Evolutionary conservation across 1,284 basidiomycete species (phyloP), one percentile per base, ranked within the genome.

Genomic region (Pseudozyma sp.): DNA sequence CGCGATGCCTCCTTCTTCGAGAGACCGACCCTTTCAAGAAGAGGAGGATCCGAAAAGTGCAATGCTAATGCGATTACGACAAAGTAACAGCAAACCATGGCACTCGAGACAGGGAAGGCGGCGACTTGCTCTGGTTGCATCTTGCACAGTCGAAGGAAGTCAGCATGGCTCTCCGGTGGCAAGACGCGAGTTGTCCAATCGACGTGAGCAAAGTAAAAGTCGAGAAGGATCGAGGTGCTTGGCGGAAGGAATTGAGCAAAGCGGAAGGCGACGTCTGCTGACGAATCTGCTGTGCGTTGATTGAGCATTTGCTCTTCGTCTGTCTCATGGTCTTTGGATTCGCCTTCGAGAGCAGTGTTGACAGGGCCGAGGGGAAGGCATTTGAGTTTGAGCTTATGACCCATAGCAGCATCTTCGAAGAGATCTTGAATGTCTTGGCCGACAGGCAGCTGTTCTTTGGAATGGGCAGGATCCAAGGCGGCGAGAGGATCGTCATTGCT

Each of bases 31-130:
- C 63, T 74, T 47, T 67, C 49, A 36, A 73, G 65, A 19, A 73
- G 35, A 3, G 53, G 10, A 2, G 72, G 44, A 35, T 77, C 67
- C 16, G 77, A 62, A n/a, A 81, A 73, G 50, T 83, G 82, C 31
- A 82, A 70, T 0, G 81, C 73, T 36, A 83, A 56, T 36, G 79
- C 80, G 14, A 83, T 58, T 40, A 83, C 77, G 64, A 83, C 76
- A 52, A 82, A 78, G 52, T 79, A 77, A 47, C 78, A 69, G 31
- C 74, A 78, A 42, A 83, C 64, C 48, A 74, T 60, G n/a, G 78
- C 68, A 18, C 76, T 75, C 21, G 79, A 72, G 36, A 81, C 60
- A 38, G 69, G 61, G 19, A 67, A 66, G 3, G 79, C 65, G 5
- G 78, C 77, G 16, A 69, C 50, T 43, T 78, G 66, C 21, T 73